Evolutionary conservation across 108 stramenopile genomes (phyloP).

Genomic region (Fragilariopsis cylindrus): DNA sequence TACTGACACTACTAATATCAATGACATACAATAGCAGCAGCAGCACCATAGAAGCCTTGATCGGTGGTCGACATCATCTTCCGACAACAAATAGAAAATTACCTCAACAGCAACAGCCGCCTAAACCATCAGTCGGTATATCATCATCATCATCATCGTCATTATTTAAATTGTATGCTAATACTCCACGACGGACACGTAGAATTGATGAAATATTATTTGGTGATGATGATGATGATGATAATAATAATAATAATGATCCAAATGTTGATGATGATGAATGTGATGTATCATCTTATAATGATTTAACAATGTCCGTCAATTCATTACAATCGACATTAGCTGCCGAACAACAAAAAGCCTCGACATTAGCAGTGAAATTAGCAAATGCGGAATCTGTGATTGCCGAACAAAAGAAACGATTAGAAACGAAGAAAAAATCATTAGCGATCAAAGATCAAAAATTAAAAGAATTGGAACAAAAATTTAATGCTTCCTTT

Average conservation of each 20-base stretch:
- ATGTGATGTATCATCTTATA: not conserved
- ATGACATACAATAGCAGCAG: too few species aligned
- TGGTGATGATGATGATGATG: not conserved
- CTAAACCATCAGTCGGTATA: too few species aligned
- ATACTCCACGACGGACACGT: conserved; percentile 5
- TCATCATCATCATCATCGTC: too few species aligned
- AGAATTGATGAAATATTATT: conserved; percentile 1
- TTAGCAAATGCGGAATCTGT: conserved; percentile 2
- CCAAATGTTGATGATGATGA: not conserved
- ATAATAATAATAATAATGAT: not conserved
- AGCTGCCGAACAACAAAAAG: not conserved
- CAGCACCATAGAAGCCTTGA: too few species aligned
- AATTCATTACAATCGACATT: not conserved
- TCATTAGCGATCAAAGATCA: not conserved
- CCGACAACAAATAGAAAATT: too few species aligned
- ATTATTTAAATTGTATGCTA: not conserved
- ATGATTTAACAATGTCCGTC: not conserved
- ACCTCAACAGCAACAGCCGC: too few species aligned
- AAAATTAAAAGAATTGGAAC: not conserved
- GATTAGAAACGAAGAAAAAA: not conserved
- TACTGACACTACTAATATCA: too few species aligned
- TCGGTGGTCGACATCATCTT: too few species aligned
- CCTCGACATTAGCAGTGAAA: not conserved
- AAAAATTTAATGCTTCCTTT: not conserved
- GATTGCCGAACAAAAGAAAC: conserved; percentile 16